These are phyloP conservation scores for Cinchona pubescens DNA, from an alignment of 257 asterid species.

Conservation along the genomic window DNA sequence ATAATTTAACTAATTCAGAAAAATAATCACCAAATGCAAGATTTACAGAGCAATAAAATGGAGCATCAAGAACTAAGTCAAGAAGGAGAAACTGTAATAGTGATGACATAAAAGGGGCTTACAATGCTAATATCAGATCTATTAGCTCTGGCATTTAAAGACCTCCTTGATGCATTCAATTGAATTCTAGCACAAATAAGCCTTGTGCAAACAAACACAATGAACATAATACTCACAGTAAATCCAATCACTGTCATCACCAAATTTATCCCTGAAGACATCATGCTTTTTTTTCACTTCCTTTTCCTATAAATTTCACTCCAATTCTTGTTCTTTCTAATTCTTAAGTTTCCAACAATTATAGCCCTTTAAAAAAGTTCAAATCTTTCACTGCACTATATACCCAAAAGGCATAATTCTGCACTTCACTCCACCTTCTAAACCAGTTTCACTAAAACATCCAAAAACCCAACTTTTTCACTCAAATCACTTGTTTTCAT, in stretches of 20 bases:
- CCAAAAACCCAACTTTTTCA: conserved; percentile 18
- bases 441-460: conserved; percentile 1
- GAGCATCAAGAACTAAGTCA: conserved; percentile 13
- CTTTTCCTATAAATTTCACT: conserved; percentile 21
- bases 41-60: conserved; percentile 6
- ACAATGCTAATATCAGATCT: conserved; percentile 74
- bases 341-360: conserved; percentile 20
- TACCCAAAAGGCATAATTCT: conserved; percentile 11
- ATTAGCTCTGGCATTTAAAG: conserved; percentile 42
- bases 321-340: neutral
- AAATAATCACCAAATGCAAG: conserved; percentile 1
- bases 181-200: conserved; percentile 77
- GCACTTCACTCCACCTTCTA: conserved; percentile 17
- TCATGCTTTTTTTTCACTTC: conserved; percentile 30
- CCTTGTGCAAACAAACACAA: conserved; percentile 83
- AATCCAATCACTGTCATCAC: conserved; percentile 93
- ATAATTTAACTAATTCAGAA: neutral
- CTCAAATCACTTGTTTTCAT: neutral
- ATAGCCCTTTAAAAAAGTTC: conserved; percentile 21
- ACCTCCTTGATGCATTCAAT: conserved; percentile 45
- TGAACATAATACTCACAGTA: conserved; percentile 64
- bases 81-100: neutral
- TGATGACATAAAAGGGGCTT: conserved; percentile 31
- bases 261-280: conserved; percentile 61
- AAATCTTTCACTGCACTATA: conserved; percentile 23